Evolutionary conservation across 2,329 filamentous ascomycete genomes (phyloP), one percentile per base, ranked within the genome.

Genomic region (Pseudopyrenochaeta lycopersici): DNA sequence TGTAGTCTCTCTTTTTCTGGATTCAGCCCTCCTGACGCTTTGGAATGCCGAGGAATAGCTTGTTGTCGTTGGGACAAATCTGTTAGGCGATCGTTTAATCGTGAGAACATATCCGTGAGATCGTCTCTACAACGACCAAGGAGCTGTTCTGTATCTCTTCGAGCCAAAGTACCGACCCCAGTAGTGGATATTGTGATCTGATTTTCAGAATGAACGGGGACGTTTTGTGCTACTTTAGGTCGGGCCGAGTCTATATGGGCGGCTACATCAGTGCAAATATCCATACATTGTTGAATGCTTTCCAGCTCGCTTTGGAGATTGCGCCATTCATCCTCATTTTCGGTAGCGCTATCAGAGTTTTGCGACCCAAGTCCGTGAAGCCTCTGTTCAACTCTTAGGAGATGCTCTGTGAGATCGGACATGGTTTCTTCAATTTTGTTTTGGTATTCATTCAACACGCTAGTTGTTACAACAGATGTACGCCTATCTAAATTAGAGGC

Each of bases 311-410:
- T 32, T 10, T 44, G 17, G 11, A 48, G 38, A 20, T 39, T 18
- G 3, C 35, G 32, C 18, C 15, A 30, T 35, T 12, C 17, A 5
- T 5, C 9, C 23, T 27, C 23, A 27, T 27, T 9, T 17, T 40
- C 43, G 12, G 4, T 27, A 4, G 5, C 15, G 18, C 32, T 35
- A 14, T 27, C 15, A 45, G 42, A 17, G 23, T 20, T 10, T 32
- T 45, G 33, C 23, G 30, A 54, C 31, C 35, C 54, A 30, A 36
- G 38, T 9, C 23, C 15, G 43, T 57, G 21, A 38, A 63, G 51
- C 44, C 53, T 60, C 41, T 58, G 49, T 27, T 63, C 46, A 29
- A 63, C 55, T 11, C 17, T 56, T 43, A 56, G 39, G 11, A 63
- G 60, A 27, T 45, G 48, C 14, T 48, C 56, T 32, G 57, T 46